phyloP scores from a whole-genome alignment of 352 stramenopile species.

The Phytophthora nicotianae region DNA sequence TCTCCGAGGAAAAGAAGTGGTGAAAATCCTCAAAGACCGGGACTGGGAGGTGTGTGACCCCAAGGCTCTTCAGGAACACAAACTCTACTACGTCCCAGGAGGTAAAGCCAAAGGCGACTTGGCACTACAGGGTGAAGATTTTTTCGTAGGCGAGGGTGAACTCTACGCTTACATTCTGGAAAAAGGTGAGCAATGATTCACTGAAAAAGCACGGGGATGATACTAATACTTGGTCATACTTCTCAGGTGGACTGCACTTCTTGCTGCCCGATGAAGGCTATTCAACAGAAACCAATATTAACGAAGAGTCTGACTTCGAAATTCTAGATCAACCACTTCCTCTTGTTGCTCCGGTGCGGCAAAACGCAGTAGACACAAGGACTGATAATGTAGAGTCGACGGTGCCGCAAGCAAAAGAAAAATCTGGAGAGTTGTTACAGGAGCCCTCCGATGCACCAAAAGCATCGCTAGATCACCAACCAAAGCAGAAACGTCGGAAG shows the following conservation, averaged over 20 bases:
- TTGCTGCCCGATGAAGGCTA: conserved; percentile 20
- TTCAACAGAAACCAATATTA: conserved; percentile 12
- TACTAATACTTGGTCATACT: not conserved
- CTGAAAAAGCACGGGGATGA: not conserved
- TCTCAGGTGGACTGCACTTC: conserved; percentile 19
- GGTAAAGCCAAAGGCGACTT: conserved; percentile 14
- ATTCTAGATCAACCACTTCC: conserved; percentile 2
- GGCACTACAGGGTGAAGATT: conserved; percentile 21
- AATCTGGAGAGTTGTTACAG: not conserved
- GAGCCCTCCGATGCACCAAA: not conserved
- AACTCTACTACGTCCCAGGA: conserved; percentile 23
- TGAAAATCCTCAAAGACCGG: conserved; percentile 20
- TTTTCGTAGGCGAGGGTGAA: conserved; percentile 27
- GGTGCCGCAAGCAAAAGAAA: not conserved
- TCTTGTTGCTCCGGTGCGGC: not conserved
- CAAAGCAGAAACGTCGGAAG: conserved; percentile 23
- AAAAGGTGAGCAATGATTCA: conserved; percentile 6
- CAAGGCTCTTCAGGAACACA: conserved; percentile 26
- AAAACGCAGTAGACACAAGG: not conserved
- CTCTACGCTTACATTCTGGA: conserved; percentile 28
- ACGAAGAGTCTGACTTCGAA: conserved; percentile 9
- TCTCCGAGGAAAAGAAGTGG: conserved; percentile 24
- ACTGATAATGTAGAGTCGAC: not conserved
- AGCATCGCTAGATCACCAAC: conserved; percentile 1
- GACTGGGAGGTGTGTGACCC: conserved; percentile 25